Evolutionary conservation across 2,329 filamentous ascomycete genomes (phyloP).

Genomic region (Monosporascus sp.): DNA sequence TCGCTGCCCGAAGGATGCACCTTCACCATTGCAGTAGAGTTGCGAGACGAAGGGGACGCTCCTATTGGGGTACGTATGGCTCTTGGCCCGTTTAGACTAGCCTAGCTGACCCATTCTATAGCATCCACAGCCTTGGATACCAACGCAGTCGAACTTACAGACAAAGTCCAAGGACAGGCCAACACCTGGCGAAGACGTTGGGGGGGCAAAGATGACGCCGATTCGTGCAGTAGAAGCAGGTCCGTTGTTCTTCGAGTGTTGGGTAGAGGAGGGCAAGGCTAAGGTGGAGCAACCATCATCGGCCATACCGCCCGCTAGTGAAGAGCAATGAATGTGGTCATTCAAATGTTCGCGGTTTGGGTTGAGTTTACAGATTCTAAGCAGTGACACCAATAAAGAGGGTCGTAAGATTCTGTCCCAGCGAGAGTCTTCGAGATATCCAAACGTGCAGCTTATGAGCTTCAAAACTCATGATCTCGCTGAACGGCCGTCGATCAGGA

Average conservation of each 20-base stretch:
- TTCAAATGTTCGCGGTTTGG: too few relatives aligned
- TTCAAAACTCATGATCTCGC: too few relatives aligned
- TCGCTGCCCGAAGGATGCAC: conserved; percentile 60
- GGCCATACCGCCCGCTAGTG: too few relatives aligned
- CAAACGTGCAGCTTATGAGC: too few relatives aligned
- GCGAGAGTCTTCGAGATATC: too few relatives aligned
- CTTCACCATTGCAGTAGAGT: conserved; percentile 70
- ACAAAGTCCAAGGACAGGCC: conserved; percentile 27
- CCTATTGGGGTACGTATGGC: conserved; percentile 49
- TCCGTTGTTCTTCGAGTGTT: conserved; percentile 59
- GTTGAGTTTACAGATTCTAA: too few relatives aligned
- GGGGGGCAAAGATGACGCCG: conserved; percentile 39
- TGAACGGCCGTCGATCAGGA: too few relatives aligned
- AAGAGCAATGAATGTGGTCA: too few relatives aligned
- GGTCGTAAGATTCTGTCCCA: too few relatives aligned
- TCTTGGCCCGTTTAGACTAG: neutral
- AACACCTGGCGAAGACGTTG: conserved; percentile 27
- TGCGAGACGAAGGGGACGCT: conserved; percentile 54
- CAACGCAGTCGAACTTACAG: conserved; percentile 44
- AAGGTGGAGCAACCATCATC: conserved; percentile 23
- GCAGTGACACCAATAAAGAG: too few relatives aligned
- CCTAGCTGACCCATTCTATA: conserved; percentile 19
- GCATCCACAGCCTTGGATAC: conserved; percentile 58
- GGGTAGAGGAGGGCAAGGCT: conserved; percentile 54
- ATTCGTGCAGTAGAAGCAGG: conserved; percentile 51